Base-by-base conservation (phyloP, 768 basidiomycete species). In the Boletus barrowsii region DNA sequence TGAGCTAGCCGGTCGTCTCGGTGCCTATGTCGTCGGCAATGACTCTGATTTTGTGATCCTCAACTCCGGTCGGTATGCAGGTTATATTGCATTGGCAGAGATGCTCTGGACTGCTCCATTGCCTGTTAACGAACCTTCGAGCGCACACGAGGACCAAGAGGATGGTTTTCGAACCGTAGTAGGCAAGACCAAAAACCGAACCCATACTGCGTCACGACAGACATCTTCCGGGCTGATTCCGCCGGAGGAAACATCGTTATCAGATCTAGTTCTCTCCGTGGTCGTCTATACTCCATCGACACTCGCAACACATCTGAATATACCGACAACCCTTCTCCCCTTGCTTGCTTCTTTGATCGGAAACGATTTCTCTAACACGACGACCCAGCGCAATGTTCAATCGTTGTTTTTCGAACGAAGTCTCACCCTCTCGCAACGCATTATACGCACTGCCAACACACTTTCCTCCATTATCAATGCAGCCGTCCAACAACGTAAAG, bases 1-100 rank as follows among this genome's bases (percentile, higher is more conserved):
- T 7, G 90, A 90, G 60, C 76, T 93, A 9, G 91, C 91, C 10
- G 90, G 83, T 14, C 78, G 81, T 45, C 69, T 91, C 11, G 77
- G 79, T 10, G 91, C 82, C 33, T 93, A 86, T 59, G 88, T 93
- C 43, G 77, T 84, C 0, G 88, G 86, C 22, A 83, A 78, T 55
- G 91, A 93, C 73, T 93, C 90, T 3, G 91, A 93, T 67, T 93
- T 88, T 58, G 83, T 88, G 46, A 78, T 93, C 49, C 72, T 91
- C 49, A 89, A 89, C 61, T 75, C 83, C 13, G 87, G 86, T 33
- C 87, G 83, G 10, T 92, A 93, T 67, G 75, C 73, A 47, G 91
- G 91, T 18, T 93, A 88, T 61, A 82, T 92, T 42, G 84, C 89
- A 0, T 67, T 93, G 53, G 79, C 85, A 56, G 86, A 88, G 56